Evolutionary conservation across 179 eudicot genomes (phyloP).

Genomic region (Amaranthus tricolor): DNA sequence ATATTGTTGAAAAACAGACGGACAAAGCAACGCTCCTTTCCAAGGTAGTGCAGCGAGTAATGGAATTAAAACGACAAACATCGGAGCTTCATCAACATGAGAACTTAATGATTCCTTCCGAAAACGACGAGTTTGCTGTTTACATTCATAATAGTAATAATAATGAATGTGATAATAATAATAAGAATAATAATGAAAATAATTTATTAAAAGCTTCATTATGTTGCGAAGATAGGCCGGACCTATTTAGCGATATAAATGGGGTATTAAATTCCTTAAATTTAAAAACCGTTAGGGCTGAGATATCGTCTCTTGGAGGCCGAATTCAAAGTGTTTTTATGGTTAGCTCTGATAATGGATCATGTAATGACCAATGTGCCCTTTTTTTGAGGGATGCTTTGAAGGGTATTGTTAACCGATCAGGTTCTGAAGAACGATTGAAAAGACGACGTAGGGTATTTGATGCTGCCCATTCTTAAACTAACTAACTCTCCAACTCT

Average conservation of each 20-base stretch:
- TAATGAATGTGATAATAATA: too few relatives aligned
- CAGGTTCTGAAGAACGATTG: constrained; percentile 33
- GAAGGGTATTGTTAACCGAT: constrained; percentile 47
- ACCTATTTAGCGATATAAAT: constrained; percentile 54
- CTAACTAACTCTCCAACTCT: too few relatives aligned
- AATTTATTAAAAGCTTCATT: constrained; percentile 49
- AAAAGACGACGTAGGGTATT: constrained; percentile 36
- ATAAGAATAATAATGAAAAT: not conserved
- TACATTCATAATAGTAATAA: constrained; percentile 7
- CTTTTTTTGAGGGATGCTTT: constrained; percentile 53
- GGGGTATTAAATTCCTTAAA: constrained; percentile 45
- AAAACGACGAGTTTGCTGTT: constrained; percentile 57
- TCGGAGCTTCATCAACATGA: constrained; percentile 43
- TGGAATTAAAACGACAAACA: constrained; percentile 59
- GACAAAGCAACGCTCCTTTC: constrained; percentile 80
- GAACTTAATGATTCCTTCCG: constrained; percentile 43
- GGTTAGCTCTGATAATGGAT: constrained; percentile 33
- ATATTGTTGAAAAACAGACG: constrained; percentile 35
- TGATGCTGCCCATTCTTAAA: constrained; percentile 10
- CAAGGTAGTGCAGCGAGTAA: constrained; percentile 62
- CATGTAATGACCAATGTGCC: constrained; percentile 32
- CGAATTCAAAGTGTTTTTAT: constrained; percentile 57
- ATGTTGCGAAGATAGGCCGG: constrained; percentile 70
- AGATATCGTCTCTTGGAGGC: constrained; percentile 67
- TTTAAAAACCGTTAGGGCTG: constrained; percentile 56